Percentiles rank a stretch among this genome's conserved stretches.
phyloP scores from a whole-genome alignment of 2,329 filamentous ascomycete genomes.

The Aspergillus arachidicola region DNA sequence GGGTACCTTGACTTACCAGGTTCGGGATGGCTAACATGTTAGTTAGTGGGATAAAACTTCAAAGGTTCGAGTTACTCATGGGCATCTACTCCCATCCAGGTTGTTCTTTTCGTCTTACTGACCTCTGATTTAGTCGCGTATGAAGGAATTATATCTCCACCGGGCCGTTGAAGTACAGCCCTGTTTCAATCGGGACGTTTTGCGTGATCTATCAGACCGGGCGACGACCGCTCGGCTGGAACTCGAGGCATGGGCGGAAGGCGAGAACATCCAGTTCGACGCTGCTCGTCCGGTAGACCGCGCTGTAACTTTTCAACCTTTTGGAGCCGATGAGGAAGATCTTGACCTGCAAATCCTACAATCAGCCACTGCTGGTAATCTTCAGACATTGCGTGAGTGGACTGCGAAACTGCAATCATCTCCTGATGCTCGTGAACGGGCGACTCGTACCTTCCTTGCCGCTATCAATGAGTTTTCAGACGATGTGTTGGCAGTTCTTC shows the following conservation, averaged over 20 bases:
- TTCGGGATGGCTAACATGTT: conserved; percentile 23
- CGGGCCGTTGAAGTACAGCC: conserved; percentile 96
- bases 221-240: conserved; percentile 95
- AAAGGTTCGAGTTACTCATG: conserved; percentile 59
- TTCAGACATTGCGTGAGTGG: conserved; percentile 76
- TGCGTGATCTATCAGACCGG: conserved; percentile 94
- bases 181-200: conserved; percentile 96
- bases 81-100: neutral
- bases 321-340: conserved; percentile 82
- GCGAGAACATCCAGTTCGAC: conserved; percentile 86
- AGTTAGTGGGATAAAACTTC: conserved; percentile 94
- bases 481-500: conserved; percentile 72
- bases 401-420: conserved; percentile 69
- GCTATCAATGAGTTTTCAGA: conserved; percentile 84
- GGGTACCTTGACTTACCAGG: conserved; percentile 13
- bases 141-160: conserved; percentile 95
- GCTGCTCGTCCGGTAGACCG: conserved; percentile 47
- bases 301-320: conserved; percentile 38
- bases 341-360: conserved; percentile 86
- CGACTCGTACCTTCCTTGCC: conserved; percentile 87
- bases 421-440: conserved; percentile 68
- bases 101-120: conserved; percentile 19
- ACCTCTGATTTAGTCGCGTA: conserved; percentile 69
- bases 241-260: conserved; percentile 94
- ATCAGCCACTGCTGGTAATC: conserved; percentile 77